Evolutionary conservation across 106 monocot species (phyloP), one percentile per base, ranked within the genome.

Genomic region (Allium cepa): DNA sequence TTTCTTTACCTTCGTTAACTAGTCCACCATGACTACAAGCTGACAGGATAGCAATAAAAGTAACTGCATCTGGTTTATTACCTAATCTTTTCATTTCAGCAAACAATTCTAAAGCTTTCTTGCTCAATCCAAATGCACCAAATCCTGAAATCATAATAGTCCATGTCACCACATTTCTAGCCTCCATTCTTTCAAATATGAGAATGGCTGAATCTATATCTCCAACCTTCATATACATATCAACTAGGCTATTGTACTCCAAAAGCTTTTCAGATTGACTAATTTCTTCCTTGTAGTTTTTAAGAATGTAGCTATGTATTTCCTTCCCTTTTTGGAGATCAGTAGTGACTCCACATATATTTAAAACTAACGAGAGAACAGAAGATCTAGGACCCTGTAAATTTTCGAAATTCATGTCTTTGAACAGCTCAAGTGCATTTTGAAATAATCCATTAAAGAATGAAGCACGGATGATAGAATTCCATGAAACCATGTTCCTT

Each of bases 11-110:
- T 68, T 83, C 71, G 9, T 75, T 60, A 64, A 83, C 72, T 53
- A 83, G 63, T 26, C 83, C 79, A 27, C 79, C 63, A 60, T 83
- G 83, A 79, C 72, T 83, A 49, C 83, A 83, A 17, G 83, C 75
- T 26, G 83, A 75, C 7, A 83, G 68, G 26, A 83, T 47, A 7
- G 83, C 17, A 50, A 83, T 18, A 72, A 83, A 83, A 7, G 79
- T 48, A 4, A 79, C 66, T 27, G 72, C 71, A 59, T 82, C 82
- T 55, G 82, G 82, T 49, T 26, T 67, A 67, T 67, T 74, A 59
- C 72, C 82, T 50, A 69, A 75, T 16, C 46, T 60, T 47, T 67
- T 71, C 78, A 78, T 78, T 46, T 65, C 68, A 9, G 47, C 4
- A 62, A 78, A 82, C 8, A 63, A 22, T 11, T 75, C 49, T 11